Conservation (phyloP, 208 protist species). For the Crithidia brevicula region DNA sequence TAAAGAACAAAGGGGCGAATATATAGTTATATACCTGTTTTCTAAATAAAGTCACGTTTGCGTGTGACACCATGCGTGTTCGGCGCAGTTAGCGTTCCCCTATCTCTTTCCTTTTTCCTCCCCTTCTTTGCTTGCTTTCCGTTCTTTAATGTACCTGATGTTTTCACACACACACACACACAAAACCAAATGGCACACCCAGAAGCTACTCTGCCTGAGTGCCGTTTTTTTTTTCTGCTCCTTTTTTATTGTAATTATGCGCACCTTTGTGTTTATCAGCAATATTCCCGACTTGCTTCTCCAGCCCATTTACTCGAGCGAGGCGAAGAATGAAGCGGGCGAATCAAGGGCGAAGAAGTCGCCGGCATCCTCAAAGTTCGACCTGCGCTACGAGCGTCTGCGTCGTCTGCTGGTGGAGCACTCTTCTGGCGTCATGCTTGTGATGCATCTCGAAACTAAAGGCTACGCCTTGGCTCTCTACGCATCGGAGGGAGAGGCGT, state of each 20-base stretch:
- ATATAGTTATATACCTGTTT: too few relatives aligned
- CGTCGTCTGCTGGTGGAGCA: constrained; percentile 74
- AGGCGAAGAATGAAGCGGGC: constrained; percentile 1
- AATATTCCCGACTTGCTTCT: constrained; percentile 82
- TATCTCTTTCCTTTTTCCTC: neutral
- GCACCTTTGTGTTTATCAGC: constrained; percentile 90
- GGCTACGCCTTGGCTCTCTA: constrained; percentile 84
- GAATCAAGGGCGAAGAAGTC: neutral
- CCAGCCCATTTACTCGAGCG: constrained; percentile 45
- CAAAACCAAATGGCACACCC: too few relatives aligned
- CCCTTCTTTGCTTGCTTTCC: neutral
- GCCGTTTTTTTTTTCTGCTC: neutral
- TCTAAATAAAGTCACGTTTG: too few relatives aligned
- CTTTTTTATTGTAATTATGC: constrained; percentile 21
- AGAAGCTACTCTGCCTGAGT: too few relatives aligned
- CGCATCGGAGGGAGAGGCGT: constrained; percentile 80
- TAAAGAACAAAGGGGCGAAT: too few relatives aligned
- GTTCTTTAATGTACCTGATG: neutral
- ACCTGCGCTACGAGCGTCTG: constrained; percentile 86
- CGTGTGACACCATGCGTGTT: too few relatives aligned
- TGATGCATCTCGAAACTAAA: constrained; percentile 82
- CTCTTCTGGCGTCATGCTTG: constrained; percentile 85
- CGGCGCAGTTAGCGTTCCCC: too few relatives aligned
- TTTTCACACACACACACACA: too few relatives aligned
- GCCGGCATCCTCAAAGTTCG: constrained; percentile 38